Percentiles rank a stretch among this genome's conserved stretches.
Conservation (phyloP, 495 filamentous ascomycete species). For the Clohesyomyces aquaticus region DNA sequence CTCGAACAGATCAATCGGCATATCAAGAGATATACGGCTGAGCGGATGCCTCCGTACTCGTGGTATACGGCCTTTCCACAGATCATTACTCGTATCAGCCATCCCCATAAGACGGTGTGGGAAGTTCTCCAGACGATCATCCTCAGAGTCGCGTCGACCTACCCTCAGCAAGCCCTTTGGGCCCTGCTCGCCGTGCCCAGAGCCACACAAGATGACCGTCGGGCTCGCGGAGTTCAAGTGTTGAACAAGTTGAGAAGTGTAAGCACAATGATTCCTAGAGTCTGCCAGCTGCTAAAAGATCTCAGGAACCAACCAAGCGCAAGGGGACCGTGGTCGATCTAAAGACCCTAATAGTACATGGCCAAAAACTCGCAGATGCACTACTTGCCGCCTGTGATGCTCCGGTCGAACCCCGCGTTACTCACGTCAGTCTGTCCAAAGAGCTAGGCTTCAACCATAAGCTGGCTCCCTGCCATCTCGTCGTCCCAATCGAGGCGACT, state of each 20-base stretch:
- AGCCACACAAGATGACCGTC: constrained; percentile 56
- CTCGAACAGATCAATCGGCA: constrained; percentile 72
- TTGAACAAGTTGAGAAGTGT: constrained; percentile 47
- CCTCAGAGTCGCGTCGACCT: constrained; percentile 72
- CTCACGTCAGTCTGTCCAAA: constrained; percentile 70
- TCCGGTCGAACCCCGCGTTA: constrained; percentile 68
- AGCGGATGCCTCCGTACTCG: constrained; percentile 78
- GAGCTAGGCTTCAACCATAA: constrained; percentile 84
- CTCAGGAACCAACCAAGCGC: constrained; percentile 17
- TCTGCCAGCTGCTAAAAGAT: constrained; percentile 14
- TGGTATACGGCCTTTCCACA: constrained; percentile 93
- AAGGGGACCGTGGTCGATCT: constrained; percentile 53
- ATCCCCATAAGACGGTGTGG: constrained; percentile 77
- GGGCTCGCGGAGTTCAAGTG: constrained; percentile 56
- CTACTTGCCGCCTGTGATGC: constrained; percentile 79
- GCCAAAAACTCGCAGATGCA: constrained; percentile 82
- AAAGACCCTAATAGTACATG: constrained; percentile 71
- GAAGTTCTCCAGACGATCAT: constrained; percentile 76
- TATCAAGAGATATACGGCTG: constrained; percentile 68
- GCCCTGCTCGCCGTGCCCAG: constrained; percentile 80
- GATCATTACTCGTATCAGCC: constrained; percentile 87
- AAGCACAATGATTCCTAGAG: constrained; percentile 33
- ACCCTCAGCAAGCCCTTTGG: constrained; percentile 95
- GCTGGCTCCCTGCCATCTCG: constrained; percentile 77
- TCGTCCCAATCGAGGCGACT: constrained; percentile 83